Evolutionary conservation across 345 rosid species (phyloP), one percentile per base, ranked within the genome.

Genomic region (Lagerstroemia speciosa): DNA sequence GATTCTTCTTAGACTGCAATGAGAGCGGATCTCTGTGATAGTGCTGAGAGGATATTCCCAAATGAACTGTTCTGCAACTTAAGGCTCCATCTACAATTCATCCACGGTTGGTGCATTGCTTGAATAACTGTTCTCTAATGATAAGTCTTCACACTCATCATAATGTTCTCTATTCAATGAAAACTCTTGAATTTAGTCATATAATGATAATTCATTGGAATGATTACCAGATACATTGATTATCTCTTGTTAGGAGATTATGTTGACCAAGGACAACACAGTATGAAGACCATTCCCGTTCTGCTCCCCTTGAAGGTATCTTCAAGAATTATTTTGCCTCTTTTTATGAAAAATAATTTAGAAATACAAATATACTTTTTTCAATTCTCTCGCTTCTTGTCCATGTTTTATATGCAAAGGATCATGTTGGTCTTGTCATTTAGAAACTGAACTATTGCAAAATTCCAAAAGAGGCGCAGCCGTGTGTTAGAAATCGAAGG

Each of bases 51-150:
- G 36, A 87, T 93, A 72, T 90, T 93, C 83, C 71, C 93, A 32
- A 82, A 83, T 31, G 98, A 93, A 77, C 88, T 76, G 97, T 93
- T 63, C 80, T 93, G 78, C 95, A 90, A 79, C 90, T 93, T 64
- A 85, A 63, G 76, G 97, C 97, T 68, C 97, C 98, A 94, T 71
- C 98, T 98, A 53, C 99, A 94, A 64, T 94, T 94, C 99, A 70
- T 94, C 99, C 63, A 92, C 98, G 10, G 98, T 98, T 74, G 99
- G 99, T 75, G 99, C 81, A 92, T 94, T 68, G 90, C 99, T 97
- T 94, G 87, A 81, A 58, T 8, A 27, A 30, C 20, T 58, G 15
- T 27, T 30, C 63, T 58, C 20, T 27, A 6, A n/a, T n/a, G n/a
- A n/a, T n/a, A n/a, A n/a, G n/a, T n/a, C n/a, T n/a, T n/a, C n/a